Percentiles rank a stretch among this genome's conserved stretches.
phyloP scores from a whole-genome alignment of 306 rosid species.

The Datisca glomerata region DNA sequence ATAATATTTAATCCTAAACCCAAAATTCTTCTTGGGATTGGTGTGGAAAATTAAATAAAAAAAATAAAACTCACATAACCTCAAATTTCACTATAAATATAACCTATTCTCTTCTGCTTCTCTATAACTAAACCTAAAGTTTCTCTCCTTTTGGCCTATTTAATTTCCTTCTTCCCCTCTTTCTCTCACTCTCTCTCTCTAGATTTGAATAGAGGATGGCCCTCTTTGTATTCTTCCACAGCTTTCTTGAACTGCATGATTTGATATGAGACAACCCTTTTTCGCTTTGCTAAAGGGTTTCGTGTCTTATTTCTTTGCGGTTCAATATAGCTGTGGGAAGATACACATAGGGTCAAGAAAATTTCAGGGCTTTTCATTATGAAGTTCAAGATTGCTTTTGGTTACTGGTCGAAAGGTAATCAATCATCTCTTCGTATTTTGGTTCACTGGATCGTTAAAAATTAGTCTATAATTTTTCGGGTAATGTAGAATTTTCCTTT shows the following conservation, averaged over 20 bases:
- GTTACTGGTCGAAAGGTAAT: too few species aligned
- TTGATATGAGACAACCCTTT: not conserved
- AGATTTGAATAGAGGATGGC: conserved; percentile 27
- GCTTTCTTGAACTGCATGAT: conserved; percentile 99
- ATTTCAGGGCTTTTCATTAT: too few species aligned
- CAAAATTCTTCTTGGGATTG: too few species aligned
- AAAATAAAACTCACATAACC: too few species aligned
- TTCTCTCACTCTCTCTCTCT: conserved; percentile 3
- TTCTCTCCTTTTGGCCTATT: too few species aligned
- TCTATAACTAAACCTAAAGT: conserved; percentile 42
- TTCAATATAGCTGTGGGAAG: conserved; percentile 99
- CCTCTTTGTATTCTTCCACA: conserved; percentile 99
- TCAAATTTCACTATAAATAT: conserved; percentile 59
- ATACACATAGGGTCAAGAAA: conserved; percentile 60
- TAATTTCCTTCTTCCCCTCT: not conserved
- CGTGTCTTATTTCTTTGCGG: conserved; percentile 32
- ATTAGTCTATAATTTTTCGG: too few species aligned
- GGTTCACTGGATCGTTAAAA: too few species aligned
- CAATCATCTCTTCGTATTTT: too few species aligned
- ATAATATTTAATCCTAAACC: too few species aligned
- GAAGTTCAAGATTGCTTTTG: too few species aligned
- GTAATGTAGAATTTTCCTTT: too few species aligned
- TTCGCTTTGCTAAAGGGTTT: conserved; percentile 1
- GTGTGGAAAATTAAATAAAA: too few species aligned
- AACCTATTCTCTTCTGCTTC: conserved; percentile 10